Evolutionary conservation across 164 flowering plant species (phyloP), one percentile per base, ranked within the genome.

Genomic region (Vitis rupestris): DNA sequence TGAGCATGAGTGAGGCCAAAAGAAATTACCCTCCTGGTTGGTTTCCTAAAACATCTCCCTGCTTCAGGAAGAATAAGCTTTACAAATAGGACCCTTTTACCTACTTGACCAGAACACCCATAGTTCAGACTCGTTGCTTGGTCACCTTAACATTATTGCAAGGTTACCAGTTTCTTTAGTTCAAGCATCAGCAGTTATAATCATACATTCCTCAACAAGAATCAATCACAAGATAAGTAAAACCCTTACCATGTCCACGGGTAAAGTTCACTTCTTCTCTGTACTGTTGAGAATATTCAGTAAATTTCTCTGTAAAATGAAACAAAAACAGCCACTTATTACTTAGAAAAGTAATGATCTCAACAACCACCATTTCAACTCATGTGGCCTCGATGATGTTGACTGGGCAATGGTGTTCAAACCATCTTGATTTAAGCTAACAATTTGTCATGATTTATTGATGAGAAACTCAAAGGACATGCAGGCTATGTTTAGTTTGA

Each of bases 261-360:
- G 72, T 49, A 30, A 70, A 30, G 63, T 54, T 80, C 51, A 64
- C 81, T 63, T 73, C 82, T 50, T 76, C 79, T 55, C 71, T 69
- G 59, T 11, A 71, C n/a, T 78, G 81, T 69, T 60, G 78, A 61
- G 78, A 59, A 71, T 59, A 73, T 47, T 84, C 85, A 14, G 68
- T 47, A 62, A 68, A 37, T 64, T 72, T 82, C 68, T 71, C 86
- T 82, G 82, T 23, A 68, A 73, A 66, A 37, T 12, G 49, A 70
- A 71, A 75, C 57, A n/a, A 70, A 16, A 71, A 66, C 37, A 48
- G 61, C 9, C 10, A 57, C 17, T 8, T 7, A 49, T 19, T 16
- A 3, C 44, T 37, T 57, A 16, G 23, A 57, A 53, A 13, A 53
- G n/a, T 2, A 53, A 8, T 6, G 10, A 57, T 70, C 54, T 62